Base-by-base conservation (phyloP, 495 filamentous ascomycete species). In the Aspergillus biplanus region DNA sequence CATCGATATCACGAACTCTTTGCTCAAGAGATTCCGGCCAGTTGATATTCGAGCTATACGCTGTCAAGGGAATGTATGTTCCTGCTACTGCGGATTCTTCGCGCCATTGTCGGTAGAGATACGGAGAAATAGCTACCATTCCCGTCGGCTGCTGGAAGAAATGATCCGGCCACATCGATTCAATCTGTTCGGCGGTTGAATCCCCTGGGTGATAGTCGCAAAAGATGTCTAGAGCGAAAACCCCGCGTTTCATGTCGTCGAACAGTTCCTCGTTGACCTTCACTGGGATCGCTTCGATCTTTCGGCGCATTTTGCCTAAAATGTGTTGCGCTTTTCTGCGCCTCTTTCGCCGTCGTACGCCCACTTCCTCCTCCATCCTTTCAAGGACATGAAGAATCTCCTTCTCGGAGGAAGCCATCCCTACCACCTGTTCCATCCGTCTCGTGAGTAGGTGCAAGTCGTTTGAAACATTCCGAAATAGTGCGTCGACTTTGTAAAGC, bases 141-240 rank as follows among this genome's bases (percentile, higher is more conserved):
- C 56, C 64, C 33, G 59, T 46, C n/a, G 62, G 50, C 31, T 59
- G 62, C 1, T 42, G 33, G 9, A 56, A 31, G 9, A 63, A 59
- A 62, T 62, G 52, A 35, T 65, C 53, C 5, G 60, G 47, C 66
- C 64, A 67, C 54, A 54, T 60, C 3, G 52, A 37, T 47, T 69
- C 63, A 18, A 58, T 33, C 37, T 53, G 59, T 59, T 73, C 68
- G 3, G 64, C 65, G 44, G 53, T 54, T 5, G 62, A 27, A 37
- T 73, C 70, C 2, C 66, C 71, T 0, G 68, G 68, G 33, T 73
- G 65, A 49, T 73, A 73, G 34, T 73, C 68, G 47, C 71, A 66
- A 15, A 57, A 61, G 33, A 65, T 56, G 49, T 71, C 66, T 15
- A 73, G 52, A 11, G 60, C 64, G 50, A 73, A 73, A 9, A 73